Evolutionary conservation across 139 green algal genomes (phyloP), one percentile per base, ranked within the genome.

Genomic region (Desmodesmus armatus): DNA sequence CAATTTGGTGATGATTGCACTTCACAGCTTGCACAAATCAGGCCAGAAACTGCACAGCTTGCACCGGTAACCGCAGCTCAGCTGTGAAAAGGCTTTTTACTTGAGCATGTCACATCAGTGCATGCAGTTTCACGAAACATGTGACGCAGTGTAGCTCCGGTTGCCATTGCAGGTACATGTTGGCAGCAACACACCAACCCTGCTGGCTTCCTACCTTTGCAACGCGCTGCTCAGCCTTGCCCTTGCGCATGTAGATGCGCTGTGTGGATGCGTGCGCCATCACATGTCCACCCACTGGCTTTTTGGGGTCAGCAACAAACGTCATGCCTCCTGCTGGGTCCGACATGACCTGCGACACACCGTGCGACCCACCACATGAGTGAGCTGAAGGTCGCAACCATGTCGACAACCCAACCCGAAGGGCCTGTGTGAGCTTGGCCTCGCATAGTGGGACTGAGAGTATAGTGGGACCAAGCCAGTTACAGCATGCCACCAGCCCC

Each of bases 261-360:
- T 85, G 90, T 21, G 94, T 97, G 55, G 78, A 92, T 25, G 94
- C 95, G 88, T 98, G 96, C 7, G 95, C 95, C 70, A 98, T 90
- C n/a, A 97, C 91, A 72, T 94, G 92, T 21, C 90, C 92, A 3
- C 40, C 86, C 6, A 88, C 60, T 6, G 93, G 85, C 88, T 97
- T 98, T 82, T 97, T 97, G 60, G 95, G 95, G 88, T 98, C 95
- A 2, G 83, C 78, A 33, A 98, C 94, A 90, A 98, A 98, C 74
- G 96, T 96, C 82, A 82, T 83, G 55, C 85, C 81, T 31, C 90
- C 93, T 43, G 81, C 88, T 6, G 96, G 96, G 77, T 98, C 95
- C 35, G 83, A 91, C 83, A 97, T 93, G 53, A 82, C 76, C n/a
- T n/a, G n/a, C n/a, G n/a, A n/a, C n/a, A 83, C 40, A 89, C 85